phyloP scores from a whole-genome alignment of 164 flowering plant species.

The Nelumbo lutea region DNA sequence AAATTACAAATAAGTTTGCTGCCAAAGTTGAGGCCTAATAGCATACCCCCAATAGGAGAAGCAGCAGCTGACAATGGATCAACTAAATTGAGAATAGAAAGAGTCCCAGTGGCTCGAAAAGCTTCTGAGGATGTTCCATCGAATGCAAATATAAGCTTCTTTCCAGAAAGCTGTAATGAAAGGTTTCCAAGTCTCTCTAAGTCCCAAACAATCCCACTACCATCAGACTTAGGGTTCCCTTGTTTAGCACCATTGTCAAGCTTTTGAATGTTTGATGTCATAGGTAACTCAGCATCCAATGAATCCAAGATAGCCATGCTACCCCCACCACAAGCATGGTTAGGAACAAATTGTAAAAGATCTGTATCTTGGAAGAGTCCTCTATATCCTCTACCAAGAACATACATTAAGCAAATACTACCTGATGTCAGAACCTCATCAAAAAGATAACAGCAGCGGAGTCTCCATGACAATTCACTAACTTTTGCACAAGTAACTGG shows the following conservation, averaged over 20 bases:
- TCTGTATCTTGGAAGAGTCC: constrained; percentile 73
- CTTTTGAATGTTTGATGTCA: constrained; percentile 40
- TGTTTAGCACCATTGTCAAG: constrained; percentile 40
- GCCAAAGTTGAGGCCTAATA: constrained; percentile 13
- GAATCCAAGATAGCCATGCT: constrained; percentile 78
- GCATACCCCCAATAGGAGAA: constrained; percentile 79
- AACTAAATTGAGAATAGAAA: constrained; percentile 69
- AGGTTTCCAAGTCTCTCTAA: constrained; percentile 59
- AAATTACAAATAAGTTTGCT: constrained; percentile 1
- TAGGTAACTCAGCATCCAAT: constrained; percentile 53
- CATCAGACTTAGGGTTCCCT: constrained; percentile 49
- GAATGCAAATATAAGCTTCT: constrained; percentile 80
- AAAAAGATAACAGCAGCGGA: constrained; percentile 74
- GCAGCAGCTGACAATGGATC: constrained; percentile 89
- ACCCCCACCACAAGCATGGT: constrained; percentile 83
- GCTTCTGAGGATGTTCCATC: constrained; percentile 71
- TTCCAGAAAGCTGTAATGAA: constrained; percentile 63
- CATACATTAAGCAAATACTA: constrained; percentile 74
- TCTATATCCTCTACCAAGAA: constrained; percentile 76
- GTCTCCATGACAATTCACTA: constrained; percentile 58
- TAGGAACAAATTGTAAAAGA: constrained; percentile 69
- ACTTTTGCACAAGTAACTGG: constrained; percentile 46
- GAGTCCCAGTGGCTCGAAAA: constrained; percentile 46
- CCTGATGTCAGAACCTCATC: constrained; percentile 75
- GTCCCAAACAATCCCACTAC: constrained; percentile 85